A percentile compares a stretch with the other conserved stretches of the same genome.
These are phyloP conservation scores for Crithidia sp. DNA, from an alignment of 208 protist genomes.

Conservation along the genomic window DNA sequence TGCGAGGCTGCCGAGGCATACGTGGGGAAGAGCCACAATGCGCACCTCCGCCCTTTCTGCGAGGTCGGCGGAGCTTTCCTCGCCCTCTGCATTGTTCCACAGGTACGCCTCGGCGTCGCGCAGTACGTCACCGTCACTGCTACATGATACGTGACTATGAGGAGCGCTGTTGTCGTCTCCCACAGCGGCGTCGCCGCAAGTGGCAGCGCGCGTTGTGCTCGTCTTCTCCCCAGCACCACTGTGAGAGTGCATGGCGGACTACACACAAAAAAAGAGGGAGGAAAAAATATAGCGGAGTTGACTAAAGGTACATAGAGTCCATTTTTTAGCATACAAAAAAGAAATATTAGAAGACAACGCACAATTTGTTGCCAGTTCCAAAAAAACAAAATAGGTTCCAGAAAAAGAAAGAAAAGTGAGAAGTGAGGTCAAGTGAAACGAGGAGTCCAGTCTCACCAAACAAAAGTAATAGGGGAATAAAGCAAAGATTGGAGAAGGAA, in stretches of 20 bases:
- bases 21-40: background rate
- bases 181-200: too few species aligned
- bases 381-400: conserved; percentile 4
- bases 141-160: background rate
- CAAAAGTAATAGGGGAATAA: too few species aligned
- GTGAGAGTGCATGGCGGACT: too few species aligned
- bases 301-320: conserved; percentile 9
- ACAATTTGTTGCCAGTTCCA: background rate
- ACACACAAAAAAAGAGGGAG: background rate
- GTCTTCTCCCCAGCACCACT: too few species aligned
- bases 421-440: background rate
- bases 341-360: background rate
- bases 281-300: conserved; percentile 1
- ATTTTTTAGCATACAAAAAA: conserved; percentile 4
- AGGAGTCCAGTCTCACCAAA: too few species aligned
- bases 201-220: too few species aligned
- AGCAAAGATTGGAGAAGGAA: background rate
- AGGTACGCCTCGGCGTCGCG: conserved; percentile 8
- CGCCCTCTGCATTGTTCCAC: background rate
- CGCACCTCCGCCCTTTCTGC: background rate
- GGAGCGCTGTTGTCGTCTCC: background rate
- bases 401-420: conserved; percentile 6
- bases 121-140: conserved; percentile 4
- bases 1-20: background rate
- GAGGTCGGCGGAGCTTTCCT: background rate